Evolutionary conservation across 495 filamentous ascomycete genomes (phyloP), one percentile per base, ranked within the genome.

Genomic region (Xylaria cubensis): DNA sequence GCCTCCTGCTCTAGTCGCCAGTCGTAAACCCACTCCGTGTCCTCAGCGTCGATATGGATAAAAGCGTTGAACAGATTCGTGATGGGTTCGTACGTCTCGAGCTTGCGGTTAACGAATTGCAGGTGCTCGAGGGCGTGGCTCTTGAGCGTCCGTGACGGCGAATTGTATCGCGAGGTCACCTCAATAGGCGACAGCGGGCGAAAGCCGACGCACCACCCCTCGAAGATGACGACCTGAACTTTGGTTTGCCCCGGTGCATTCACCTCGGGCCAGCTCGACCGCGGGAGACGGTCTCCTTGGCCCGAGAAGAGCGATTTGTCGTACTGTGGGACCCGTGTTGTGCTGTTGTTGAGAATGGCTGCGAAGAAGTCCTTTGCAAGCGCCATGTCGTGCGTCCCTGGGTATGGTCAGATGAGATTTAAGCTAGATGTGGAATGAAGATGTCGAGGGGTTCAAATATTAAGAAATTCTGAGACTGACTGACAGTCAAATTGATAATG

Each of bases 141-240:
- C 46, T 88, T 89, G 55, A 83, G 81, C 71, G 82, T 88, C 58
- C 72, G 80, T 51, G 84, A 86, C 4, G 89, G 87, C 29, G 73
- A 76, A 61, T 86, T 80, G 90, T 91, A 94, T 56, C 74, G 77
- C 21, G 64, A 75, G 69, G 86, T 83, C 41, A 95, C 71, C n/a
- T 83, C 83, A 1, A 80, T 65, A 15, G 88, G 84, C 67, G 82
- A 76, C 64, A 94, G 85, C 4, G 90, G 75, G 19, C 91, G 88
- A 82, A 98, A 98, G 1, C 94, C 95, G 42, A 97, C 91, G 81
- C 92, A 89, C 95, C 95, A 98, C 19, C 95, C 95, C 78, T 98
- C 95, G 69, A 98, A 90, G 56, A 98, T 88, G 1, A 98, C 85
- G 26, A 92, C 86, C 69, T 90, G 84, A 34, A 93, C 81, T 48